phyloP scores from a whole-genome alignment of 2,329 filamentous ascomycete species.

The Penicillium sp. region DNA sequence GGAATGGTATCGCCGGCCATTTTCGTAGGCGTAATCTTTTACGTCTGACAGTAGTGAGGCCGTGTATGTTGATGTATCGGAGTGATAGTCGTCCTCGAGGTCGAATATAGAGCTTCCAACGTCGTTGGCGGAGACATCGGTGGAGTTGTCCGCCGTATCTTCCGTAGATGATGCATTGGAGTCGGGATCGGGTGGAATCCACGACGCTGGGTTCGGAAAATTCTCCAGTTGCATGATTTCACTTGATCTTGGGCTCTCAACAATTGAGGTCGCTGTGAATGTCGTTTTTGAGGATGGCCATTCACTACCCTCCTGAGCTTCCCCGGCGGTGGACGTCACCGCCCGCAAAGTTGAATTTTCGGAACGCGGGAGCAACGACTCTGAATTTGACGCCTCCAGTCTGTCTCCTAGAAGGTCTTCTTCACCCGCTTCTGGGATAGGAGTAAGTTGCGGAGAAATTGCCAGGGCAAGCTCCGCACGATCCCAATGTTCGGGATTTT shows the following conservation, averaged over 20 bases:
- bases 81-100: constrained; percentile 16
- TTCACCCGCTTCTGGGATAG: constrained; percentile 8
- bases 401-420: not conserved
- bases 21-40: constrained; percentile 26
- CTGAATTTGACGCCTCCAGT: not conserved
- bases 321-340: not conserved
- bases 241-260: not conserved
- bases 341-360: not conserved
- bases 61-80: constrained; percentile 23
- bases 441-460: constrained; percentile 2
- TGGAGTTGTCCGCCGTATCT: constrained; percentile 12
- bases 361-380: not conserved
- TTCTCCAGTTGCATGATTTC: not conserved
- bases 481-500: not conserved
- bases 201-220: not conserved
- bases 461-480: not conserved
- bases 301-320: not conserved
- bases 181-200: not conserved
- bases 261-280: not conserved
- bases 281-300: not conserved
- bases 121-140: constrained; percentile 12
- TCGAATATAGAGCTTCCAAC: constrained; percentile 21
- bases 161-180: not conserved
- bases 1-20: constrained; percentile 33
- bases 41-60: constrained; percentile 25